Evolutionary conservation across 345 rosid genomes (phyloP).

Genomic region (Cardamine resedifolia): DNA sequence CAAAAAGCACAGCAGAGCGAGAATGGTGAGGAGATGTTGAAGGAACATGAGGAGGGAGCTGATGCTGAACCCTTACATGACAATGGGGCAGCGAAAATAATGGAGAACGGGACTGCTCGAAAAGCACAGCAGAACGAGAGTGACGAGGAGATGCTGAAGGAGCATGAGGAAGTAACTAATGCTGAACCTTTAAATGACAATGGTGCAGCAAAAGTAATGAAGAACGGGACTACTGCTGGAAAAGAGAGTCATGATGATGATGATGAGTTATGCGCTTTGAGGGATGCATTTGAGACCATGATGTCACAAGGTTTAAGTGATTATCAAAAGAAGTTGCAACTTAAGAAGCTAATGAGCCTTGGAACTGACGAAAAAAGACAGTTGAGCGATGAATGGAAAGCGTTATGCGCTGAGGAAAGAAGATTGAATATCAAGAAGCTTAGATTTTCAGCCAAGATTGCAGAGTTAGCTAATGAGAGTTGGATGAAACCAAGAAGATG

Average conservation of each 20-base stretch:
- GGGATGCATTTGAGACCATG: slow-evolving; percentile 7
- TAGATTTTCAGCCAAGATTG: slow-evolving; percentile 3
- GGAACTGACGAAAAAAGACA: not conserved
- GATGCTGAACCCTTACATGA: not conserved
- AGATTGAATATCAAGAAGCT: slow-evolving; percentile 18
- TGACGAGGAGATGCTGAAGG: not conserved
- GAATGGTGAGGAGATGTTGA: not conserved
- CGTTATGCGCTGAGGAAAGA: not conserved
- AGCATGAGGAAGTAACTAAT: not conserved
- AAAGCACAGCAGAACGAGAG: not conserved
- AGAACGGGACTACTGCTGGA: not conserved
- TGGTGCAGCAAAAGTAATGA: not conserved
- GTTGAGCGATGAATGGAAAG: slow-evolving; percentile 33
- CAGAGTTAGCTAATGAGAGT: not conserved
- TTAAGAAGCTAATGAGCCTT: slow-evolving; percentile 12
- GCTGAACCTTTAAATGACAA: not conserved
- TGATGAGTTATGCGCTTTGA: not conserved
- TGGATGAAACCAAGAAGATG: not conserved
- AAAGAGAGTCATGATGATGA: not conserved
- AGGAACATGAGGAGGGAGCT: not conserved
- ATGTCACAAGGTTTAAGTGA: slow-evolving; percentile 9
- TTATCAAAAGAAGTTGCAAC: slow-evolving; percentile 5
- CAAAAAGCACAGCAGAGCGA: not conserved
- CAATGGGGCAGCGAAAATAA: not conserved
- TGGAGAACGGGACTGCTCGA: not conserved